Conservation (phyloP, 768 basidiomycete genomes). For the Leccinum broughii region DNA sequence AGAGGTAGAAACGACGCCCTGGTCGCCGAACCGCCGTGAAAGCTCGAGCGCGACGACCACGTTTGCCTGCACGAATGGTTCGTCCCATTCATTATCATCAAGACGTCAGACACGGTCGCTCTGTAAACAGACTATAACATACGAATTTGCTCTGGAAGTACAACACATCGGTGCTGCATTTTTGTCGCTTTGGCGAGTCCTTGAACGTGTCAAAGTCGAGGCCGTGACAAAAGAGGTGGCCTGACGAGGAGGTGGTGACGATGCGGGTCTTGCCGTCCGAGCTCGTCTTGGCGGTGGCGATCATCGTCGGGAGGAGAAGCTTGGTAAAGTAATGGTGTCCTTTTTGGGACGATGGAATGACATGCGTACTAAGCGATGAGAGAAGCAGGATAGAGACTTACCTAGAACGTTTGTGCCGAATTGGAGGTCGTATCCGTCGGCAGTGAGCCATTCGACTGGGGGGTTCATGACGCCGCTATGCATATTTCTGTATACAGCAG, state of each 20-base stretch:
- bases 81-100: neutral
- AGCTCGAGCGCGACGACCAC: slow-evolving; percentile 47
- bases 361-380: neutral
- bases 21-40: slow-evolving; percentile 44
- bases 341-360: slow-evolving; percentile 15
- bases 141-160: slow-evolving; percentile 50
- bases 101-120: neutral
- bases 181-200: slow-evolving; percentile 34
- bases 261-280: slow-evolving; percentile 47
- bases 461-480: slow-evolving; percentile 49
- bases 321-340: slow-evolving; percentile 64
- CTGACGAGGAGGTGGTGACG: slow-evolving; percentile 47
- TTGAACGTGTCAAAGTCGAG: slow-evolving; percentile 45
- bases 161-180: slow-evolving; percentile 14
- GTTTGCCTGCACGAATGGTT: slow-evolving; percentile 38
- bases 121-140: neutral
- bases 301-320: slow-evolving; percentile 50
- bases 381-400: slow-evolving; percentile 14
- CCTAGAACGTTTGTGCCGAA: slow-evolving; percentile 32
- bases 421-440: slow-evolving; percentile 48
- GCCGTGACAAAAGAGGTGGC: slow-evolving; percentile 29
- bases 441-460: slow-evolving; percentile 42
- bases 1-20: slow-evolving; percentile 46
- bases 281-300: slow-evolving; percentile 39
- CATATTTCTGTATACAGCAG: neutral